Evolutionary conservation across 805 yeast genomes (phyloP), one percentile per base, ranked within the genome.

Genomic region (Komagataella pseudopastoris): DNA sequence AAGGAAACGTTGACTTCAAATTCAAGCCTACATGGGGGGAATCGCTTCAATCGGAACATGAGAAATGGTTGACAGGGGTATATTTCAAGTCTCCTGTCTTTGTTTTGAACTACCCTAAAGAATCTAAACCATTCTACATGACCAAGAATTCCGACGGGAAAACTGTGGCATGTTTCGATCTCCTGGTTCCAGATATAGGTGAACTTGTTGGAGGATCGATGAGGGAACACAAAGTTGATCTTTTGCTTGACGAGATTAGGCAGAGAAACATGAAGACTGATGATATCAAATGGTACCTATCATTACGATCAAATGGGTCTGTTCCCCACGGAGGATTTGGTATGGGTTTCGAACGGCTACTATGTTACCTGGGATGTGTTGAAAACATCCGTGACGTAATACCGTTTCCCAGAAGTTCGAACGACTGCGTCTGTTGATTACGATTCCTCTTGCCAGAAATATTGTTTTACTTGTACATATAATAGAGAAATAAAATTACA

Each of bases 301-400:
- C 82, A 1, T 71, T 85, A 6, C 72, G 99, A 54, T 70, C 70
- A 54, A 81, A 85, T 58, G 98, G 97, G 0, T 70, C 85, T 2
- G 83, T 83, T 20, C 96, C 97, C 0, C 98, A 91, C 63, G 99
- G 99, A 49, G 99, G 99, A 0, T 93, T 85, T 66, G 99, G 99
- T 0, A 71, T 93, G 72, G 99, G 99, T 0, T 80, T 90, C 57
- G 99, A 93, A 64, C 71, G 99, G 54, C 67, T 93, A 30, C 64
- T 93, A 14, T 80, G 85, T 51, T 90, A 83, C 57, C 67, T 89
- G 51, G 74, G 81, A 6, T 88, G 82, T 3, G 71, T 83, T 17
- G 90, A 83, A 30, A 93, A 90, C 61, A 79, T 93, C 46, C 76
- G 86, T 57, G 99, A 93, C 59, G 85, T 86, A 6, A 81, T 87